Percentiles rank a stretch among this genome's conserved stretches.
Evolutionary conservation across 2,329 filamentous ascomycete genomes (phyloP).

Genomic region (Alternaria gaisen): DNA sequence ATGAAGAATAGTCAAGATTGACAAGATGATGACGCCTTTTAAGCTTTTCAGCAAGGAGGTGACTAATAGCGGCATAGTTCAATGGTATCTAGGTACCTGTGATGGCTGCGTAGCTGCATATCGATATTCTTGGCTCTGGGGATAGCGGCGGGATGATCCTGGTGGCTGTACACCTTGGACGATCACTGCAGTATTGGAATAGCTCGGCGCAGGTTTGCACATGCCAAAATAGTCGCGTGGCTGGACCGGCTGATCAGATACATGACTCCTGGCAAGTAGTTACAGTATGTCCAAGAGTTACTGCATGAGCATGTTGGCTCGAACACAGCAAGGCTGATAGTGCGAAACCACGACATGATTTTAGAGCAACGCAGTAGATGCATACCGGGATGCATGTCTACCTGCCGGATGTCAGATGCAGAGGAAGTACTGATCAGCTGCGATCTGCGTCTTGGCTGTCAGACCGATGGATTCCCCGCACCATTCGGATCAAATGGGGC

Average conservation of each 20-base stretch:
- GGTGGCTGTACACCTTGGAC: constrained; percentile 37
- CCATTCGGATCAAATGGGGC: constrained; percentile 7
- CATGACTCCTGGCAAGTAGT: constrained; percentile 5
- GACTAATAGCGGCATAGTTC: constrained; percentile 24
- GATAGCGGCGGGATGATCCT: constrained; percentile 36
- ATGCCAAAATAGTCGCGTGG: constrained; percentile 15
- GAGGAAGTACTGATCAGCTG: constrained; percentile 15
- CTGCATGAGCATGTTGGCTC: not conserved
- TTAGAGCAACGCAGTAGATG: constrained; percentile 28
- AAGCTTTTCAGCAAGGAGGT: constrained; percentile 32
- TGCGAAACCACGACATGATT: constrained; percentile 9
- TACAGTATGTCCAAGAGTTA: not conserved
- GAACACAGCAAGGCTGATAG: constrained; percentile 2
- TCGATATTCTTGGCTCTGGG: constrained; percentile 26
- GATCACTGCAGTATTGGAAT: constrained; percentile 29
- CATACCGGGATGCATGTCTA: constrained; percentile 22
- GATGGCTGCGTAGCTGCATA: constrained; percentile 27
- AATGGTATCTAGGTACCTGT: constrained; percentile 20
- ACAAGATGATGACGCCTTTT: constrained; percentile 28
- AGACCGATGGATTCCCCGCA: constrained; percentile 22
- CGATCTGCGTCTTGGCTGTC: constrained; percentile 24
- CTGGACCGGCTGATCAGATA: constrained; percentile 19
- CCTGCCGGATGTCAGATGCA: constrained; percentile 30
- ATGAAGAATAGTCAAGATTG: not conserved
- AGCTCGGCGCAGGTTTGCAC: constrained; percentile 5